Evolutionary conservation across 1,284 basidiomycete genomes (phyloP), one percentile per base, ranked within the genome.

Genomic region (Xerocomus minutiporus): DNA sequence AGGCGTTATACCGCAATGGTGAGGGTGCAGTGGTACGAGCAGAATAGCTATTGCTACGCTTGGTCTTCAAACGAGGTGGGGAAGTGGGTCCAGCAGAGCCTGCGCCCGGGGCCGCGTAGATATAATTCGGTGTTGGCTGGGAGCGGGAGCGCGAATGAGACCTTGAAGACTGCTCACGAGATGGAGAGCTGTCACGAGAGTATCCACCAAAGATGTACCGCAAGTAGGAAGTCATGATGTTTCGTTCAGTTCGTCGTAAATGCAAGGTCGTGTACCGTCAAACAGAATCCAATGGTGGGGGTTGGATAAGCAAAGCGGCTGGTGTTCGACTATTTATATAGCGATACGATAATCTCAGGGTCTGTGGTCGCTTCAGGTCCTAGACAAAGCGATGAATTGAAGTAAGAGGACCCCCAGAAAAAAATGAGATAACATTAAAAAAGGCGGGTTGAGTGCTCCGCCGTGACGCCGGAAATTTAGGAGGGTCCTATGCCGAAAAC

Each of bases 341-440:
- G 50, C 12, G 62, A 58, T 57, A 63, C 41, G 51, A 39, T 40
- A 28, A 51, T 49, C 59, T 57, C 52, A 58, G 61, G 65, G 65
- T 61, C 58, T 57, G 43, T 28, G 54, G 45, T 52, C 45, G 28
- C 13, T 47, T 51, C 31, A 52, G 41, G 58, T 56, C 68, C 67
- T 57, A 63, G 61, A 48, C 58, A 57, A 52, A 50, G 54, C 51
- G 58, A 58, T 49, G 46, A 35, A 56, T 62, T 68, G 67, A 64
- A 67, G 68, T 71, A 68, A 70, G 61, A 59, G 55, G n/a, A 53
- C 59, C 69, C 66, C 66, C 66, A 61, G 57, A 69, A 67, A 69
- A 63, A 63, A 59, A 51, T 40, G 40, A 26, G 15, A 41, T 41
- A 41, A 41, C 15, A 31, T 29, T 6, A 39, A 5, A 40, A 29